phyloP scores from a whole-genome alignment of 176 grass and related monocot species.

The Zoysia pacifica region DNA sequence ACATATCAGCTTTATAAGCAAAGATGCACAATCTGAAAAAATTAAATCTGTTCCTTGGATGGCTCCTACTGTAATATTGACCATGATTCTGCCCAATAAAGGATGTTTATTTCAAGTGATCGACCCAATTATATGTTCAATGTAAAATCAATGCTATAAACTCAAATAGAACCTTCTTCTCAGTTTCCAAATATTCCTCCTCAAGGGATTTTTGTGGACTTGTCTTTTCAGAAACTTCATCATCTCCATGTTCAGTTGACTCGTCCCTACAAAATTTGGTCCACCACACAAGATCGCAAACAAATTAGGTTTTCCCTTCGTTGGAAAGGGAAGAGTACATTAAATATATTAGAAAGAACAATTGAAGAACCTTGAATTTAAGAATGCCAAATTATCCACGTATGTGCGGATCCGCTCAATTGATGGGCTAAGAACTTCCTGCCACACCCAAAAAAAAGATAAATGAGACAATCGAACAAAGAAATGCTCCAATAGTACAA shows the following conservation, averaged over 20 bases:
- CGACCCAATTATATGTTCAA: background rate
- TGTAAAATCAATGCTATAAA: background rate
- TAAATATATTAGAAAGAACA: constrained; percentile 29
- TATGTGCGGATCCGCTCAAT: constrained; percentile 72
- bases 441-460: constrained; percentile 32
- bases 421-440: constrained; percentile 79
- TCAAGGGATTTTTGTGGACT: constrained; percentile 84
- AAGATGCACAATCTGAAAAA: constrained; percentile 1
- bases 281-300: constrained; percentile 22
- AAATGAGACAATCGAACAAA: constrained; percentile 19
- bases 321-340: constrained; percentile 17
- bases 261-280: constrained; percentile 56
- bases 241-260: constrained; percentile 45
- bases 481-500: constrained; percentile 4
- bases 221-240: constrained; percentile 58
- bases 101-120: constrained; percentile 23
- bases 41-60: background rate
- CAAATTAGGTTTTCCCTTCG: background rate
- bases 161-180: constrained; percentile 74
- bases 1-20: background rate
- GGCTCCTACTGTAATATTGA: background rate
- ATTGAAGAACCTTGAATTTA: constrained; percentile 62
- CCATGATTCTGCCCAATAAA: background rate
- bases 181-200: constrained; percentile 92
- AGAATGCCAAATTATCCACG: constrained; percentile 71